Evolutionary conservation across 2,329 filamentous ascomycete genomes (phyloP), one percentile per base, ranked within the genome.

Genomic region (Ceratocystis smalleyi): DNA sequence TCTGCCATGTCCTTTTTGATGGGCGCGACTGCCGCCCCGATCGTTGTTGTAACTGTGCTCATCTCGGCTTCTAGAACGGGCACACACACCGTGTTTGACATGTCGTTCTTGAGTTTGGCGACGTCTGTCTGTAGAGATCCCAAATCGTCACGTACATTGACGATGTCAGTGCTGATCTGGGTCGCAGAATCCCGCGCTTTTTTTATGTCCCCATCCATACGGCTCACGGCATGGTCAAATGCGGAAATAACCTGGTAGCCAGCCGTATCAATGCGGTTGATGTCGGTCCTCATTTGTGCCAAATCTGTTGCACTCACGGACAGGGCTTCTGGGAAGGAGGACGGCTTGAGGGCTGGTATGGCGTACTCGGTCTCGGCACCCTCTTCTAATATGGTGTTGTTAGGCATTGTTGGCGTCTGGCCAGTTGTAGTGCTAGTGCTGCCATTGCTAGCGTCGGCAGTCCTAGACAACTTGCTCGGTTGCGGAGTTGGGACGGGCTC

Each of bases 211-310:
- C 69, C 65, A 43, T 76, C 71, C 19, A 77, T 71, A 24, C 72
- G 72, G 19, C 68, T 65, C 8, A 76, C 69, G 27, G 71, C 69
- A 12, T 70, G 70, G 22, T 76, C 72, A 59, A 77, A 73, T 1
- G 72, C 71, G 6, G 74, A 71, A 12, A 75, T 70, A 51, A 75
- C 70, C 49, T 74, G 73, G 65, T 71, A 71, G 1, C 74, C 75
- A 5, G 73, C 71, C 27, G 68, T 72, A 64, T 75, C 73, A 54
- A 77, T 72, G 40, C 71, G 72, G 6, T 72, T 69, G 64, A 76
- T 74, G 19, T 74, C 70, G 47, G 71, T 70, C 45, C 43, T 64
- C 62, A 64, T 64, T 30, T 64, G 32, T 27, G 54, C 51, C 27
- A 64, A 32, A 40, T 64, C 62, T 7, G 17, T 40, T 6, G 62